These are phyloP conservation scores for Fulvia fulva DNA, from an alignment of 2,329 filamentous ascomycete species.

Conservation along the genomic window DNA sequence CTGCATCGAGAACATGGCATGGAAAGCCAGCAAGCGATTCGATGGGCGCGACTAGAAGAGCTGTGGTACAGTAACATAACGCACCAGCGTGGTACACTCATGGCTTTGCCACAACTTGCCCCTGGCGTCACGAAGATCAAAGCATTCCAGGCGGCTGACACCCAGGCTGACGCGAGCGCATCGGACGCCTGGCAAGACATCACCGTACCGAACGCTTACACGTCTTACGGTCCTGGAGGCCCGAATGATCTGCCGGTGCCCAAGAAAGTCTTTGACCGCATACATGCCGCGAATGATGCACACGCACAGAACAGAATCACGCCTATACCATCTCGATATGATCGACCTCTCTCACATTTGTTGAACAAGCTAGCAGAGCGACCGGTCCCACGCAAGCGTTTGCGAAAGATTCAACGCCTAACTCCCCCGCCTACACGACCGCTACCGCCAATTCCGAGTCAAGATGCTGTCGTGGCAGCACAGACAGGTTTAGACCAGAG, in stretches of 20 bases:
- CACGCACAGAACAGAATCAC: not conserved
- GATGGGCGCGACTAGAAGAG: slow-evolving; percentile 23
- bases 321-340: not conserved
- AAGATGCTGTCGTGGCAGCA: not conserved
- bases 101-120: slow-evolving; percentile 1
- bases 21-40: slow-evolving; percentile 11
- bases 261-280: not conserved
- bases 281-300: not conserved
- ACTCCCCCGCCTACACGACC: not conserved
- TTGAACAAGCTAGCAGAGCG: not conserved
- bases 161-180: not conserved
- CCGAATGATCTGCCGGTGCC: not conserved
- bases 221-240: not conserved
- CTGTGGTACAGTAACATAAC: slow-evolving; percentile 26
- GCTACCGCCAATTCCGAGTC: not conserved
- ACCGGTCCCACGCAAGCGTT: not conserved
- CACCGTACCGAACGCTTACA: not conserved
- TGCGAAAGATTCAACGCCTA: not conserved
- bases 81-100: slow-evolving; percentile 13
- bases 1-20: slow-evolving; percentile 22
- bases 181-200: not conserved
- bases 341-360: not conserved
- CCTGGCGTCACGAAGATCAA: slow-evolving; percentile 12
- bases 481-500: not conserved
- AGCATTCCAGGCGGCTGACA: slow-evolving; percentile 8